These are phyloP conservation scores for Nitzschia sp. DNA, from an alignment of 108 stramenopile genomes.

Conservation along the genomic window DNA sequence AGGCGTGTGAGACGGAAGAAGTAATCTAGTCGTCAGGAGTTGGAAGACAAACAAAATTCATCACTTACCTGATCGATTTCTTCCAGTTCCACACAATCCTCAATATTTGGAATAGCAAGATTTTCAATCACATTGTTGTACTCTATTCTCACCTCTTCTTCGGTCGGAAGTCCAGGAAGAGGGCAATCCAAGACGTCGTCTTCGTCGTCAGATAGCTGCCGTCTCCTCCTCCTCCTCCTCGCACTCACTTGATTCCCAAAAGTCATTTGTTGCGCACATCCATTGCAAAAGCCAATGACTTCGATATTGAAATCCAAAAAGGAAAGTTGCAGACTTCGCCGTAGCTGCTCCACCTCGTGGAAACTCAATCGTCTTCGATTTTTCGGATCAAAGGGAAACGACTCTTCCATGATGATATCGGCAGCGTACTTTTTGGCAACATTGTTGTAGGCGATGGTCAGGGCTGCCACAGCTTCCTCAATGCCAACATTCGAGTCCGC, in stretches of 20 bases:
- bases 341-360: not conserved
- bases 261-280: not conserved
- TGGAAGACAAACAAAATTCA: too few relatives aligned
- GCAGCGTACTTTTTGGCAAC: not conserved
- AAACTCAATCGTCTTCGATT: not conserved
- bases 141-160: not conserved
- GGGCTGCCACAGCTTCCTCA: not conserved
- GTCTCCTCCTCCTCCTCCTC: not conserved
- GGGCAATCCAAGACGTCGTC: too few relatives aligned
- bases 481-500: not conserved
- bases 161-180: not conserved
- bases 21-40: too few relatives aligned
- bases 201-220: not conserved
- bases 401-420: not conserved
- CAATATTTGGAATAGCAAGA: not conserved
- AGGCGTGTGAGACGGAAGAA: too few relatives aligned
- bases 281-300: not conserved
- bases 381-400: not conserved
- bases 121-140: not conserved
- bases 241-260: not conserved
- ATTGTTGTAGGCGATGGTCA: not conserved
- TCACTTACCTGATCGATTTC: conserved; percentile 6
- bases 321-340: too few relatives aligned
- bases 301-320: not conserved
- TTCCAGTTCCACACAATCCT: not conserved